These are phyloP conservation scores for Metschnikowia cubensis DNA, from an alignment of 805 yeast species.

Conservation along the genomic window DNA sequence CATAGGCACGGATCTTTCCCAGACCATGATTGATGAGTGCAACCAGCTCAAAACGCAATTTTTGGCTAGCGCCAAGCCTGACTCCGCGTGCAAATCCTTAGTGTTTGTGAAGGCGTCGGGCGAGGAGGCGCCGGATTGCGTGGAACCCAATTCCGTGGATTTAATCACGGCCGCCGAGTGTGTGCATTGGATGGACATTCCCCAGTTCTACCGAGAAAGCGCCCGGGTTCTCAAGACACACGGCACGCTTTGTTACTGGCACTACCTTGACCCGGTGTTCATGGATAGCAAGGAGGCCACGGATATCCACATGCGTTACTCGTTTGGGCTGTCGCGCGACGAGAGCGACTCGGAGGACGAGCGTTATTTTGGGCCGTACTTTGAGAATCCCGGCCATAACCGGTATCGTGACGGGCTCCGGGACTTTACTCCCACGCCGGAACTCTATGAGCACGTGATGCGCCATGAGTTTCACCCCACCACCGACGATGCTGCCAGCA, in stretches of 20 bases:
- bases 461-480: constrained; percentile 26
- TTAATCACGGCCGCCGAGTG: constrained; percentile 78
- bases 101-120: constrained; percentile 24
- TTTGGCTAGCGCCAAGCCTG: constrained; percentile 6
- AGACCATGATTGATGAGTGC: constrained; percentile 46
- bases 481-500: constrained; percentile 18
- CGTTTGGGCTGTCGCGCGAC: constrained; percentile 34
- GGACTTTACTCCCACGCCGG: constrained; percentile 33
- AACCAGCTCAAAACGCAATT: constrained; percentile 12
- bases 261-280: constrained; percentile 70
- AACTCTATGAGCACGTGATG: constrained; percentile 21
- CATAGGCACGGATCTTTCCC: constrained; percentile 62
- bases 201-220: constrained; percentile 47
- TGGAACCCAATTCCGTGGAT: constrained; percentile 43
- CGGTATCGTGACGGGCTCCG: constrained; percentile 33
- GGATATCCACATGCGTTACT: constrained; percentile 46
- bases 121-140: constrained; percentile 22
- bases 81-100: constrained; percentile 8
- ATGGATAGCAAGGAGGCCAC: constrained; percentile 52
- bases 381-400: constrained; percentile 47
- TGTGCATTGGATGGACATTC: constrained; percentile 77
- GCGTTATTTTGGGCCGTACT: constrained; percentile 45
- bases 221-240: constrained; percentile 48
- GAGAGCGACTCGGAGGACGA: constrained; percentile 25
- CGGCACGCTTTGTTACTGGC: constrained; percentile 77